These are phyloP conservation scores for Metschnikowia dekortorum DNA, from an alignment of 805 yeast species.

Conservation along the genomic window DNA sequence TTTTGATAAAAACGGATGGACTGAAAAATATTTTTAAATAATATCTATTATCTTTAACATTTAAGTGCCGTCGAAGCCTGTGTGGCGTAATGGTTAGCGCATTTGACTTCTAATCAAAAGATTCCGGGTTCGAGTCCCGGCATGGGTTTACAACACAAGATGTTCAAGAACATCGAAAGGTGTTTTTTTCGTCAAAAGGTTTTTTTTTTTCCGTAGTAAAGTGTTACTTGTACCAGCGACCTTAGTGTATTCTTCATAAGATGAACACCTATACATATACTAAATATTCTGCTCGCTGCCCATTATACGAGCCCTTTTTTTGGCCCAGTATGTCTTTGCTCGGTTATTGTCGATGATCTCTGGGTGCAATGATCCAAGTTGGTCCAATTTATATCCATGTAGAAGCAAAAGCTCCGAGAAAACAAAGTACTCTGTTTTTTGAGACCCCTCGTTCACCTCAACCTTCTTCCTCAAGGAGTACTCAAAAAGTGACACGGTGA, in stretches of 20 bases:
- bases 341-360: conserved; percentile 38
- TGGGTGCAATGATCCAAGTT: conserved; percentile 18
- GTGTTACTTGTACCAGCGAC: too few species aligned
- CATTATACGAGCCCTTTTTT: conserved; percentile 16
- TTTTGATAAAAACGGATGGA: neutral
- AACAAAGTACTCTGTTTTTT: conserved; percentile 29
- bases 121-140: conserved; percentile 23
- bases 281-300: neutral
- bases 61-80: conserved; percentile 6
- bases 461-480: conserved; percentile 50
- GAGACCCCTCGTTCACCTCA: conserved; percentile 14
- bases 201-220: too few species aligned
- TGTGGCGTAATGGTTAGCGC: conserved; percentile 23
- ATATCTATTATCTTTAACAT: too few species aligned
- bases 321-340: conserved; percentile 56
- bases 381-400: conserved; percentile 51
- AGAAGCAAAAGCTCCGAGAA: conserved; percentile 54
- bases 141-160: too few species aligned
- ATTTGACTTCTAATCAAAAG: conserved; percentile 21
- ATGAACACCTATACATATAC: neutral
- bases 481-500: conserved; percentile 30
- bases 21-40: too few species aligned
- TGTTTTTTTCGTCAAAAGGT: conserved; percentile 7
- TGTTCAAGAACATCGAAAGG: too few species aligned
- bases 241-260: too few species aligned